phyloP scores from a whole-genome alignment of 1,139 yeast species.

The Saccharomyces uvarum region DNA sequence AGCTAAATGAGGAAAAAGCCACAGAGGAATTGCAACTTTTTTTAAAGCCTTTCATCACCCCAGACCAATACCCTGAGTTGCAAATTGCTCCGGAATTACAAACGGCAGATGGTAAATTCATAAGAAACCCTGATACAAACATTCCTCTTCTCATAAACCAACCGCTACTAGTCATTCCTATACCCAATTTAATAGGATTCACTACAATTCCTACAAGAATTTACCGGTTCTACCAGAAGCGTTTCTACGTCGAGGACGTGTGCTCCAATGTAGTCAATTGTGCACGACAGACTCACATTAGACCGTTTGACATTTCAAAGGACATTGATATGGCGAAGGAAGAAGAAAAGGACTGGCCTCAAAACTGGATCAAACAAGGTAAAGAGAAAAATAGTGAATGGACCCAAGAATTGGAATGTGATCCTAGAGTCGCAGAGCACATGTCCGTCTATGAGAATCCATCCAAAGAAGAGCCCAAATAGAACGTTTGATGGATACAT shows the following conservation, averaged over 20 bases:
- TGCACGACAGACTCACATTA: conserved; percentile 43
- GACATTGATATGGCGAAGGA: conserved; percentile 51
- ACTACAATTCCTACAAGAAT: conserved; percentile 66
- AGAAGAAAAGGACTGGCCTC: conserved; percentile 91
- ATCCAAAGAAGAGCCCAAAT: not conserved
- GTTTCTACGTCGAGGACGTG: conserved; percentile 63
- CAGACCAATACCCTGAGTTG: conserved; percentile 48
- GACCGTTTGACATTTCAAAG: conserved; percentile 46
- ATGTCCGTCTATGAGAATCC: not conserved
- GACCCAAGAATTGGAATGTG: conserved; percentile 69
- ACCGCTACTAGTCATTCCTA: conserved; percentile 65
- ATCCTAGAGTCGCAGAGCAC: conserved; percentile 45
- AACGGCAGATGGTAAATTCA: conserved; percentile 18
- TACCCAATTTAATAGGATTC: conserved; percentile 75
- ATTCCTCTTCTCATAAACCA: conserved; percentile 62
- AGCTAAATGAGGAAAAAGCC: conserved; percentile 31
- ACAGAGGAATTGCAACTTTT: conserved; percentile 33
- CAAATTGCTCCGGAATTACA: conserved; percentile 57
- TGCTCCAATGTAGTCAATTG: conserved; percentile 56
- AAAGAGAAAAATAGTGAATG: conserved; percentile 71
- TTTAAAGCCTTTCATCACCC: conserved; percentile 54
- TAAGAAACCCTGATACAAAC: conserved; percentile 31
- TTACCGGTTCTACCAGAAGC: conserved; percentile 67
- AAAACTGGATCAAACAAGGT: conserved; percentile 72
- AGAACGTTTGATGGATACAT: not conserved